Evolutionary conservation across 2,329 filamentous ascomycete species (phyloP).

Genomic region (Pseudogymnoascus sp.): DNA sequence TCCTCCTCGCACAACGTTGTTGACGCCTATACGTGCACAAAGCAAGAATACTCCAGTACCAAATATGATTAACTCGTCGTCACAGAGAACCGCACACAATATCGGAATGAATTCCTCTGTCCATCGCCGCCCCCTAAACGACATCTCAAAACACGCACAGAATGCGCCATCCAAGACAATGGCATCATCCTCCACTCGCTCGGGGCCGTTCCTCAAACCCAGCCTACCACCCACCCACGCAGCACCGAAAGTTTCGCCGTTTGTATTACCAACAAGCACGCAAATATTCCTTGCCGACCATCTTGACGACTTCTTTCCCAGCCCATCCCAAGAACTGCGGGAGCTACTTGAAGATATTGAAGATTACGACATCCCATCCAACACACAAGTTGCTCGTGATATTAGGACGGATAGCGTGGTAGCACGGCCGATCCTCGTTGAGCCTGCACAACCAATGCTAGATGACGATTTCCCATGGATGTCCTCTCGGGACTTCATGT

Average conservation of each 20-base stretch:
- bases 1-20: not conserved
- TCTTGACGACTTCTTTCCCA: constrained; percentile 46
- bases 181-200: not conserved
- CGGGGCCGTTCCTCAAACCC: not conserved
- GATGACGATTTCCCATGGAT: not conserved
- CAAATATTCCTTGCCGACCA: constrained; percentile 43
- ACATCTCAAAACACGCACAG: not conserved
- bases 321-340: constrained; percentile 45
- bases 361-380: constrained; percentile 22
- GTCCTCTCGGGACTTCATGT: constrained; percentile 33
- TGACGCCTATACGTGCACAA: not conserved
- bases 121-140: not conserved
- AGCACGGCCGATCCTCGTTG: not conserved
- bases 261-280: constrained; percentile 34
- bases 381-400: constrained; percentile 20
- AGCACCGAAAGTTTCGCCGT: not conserved
- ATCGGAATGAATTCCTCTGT: not conserved
- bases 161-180: not conserved
- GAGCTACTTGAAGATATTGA: constrained; percentile 39
- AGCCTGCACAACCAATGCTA: not conserved
- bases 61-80: not conserved
- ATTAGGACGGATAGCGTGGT: constrained; percentile 16
- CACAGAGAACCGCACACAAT: not conserved
- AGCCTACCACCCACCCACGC: constrained; percentile 13
- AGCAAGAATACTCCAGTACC: not conserved